Percentiles rank a stretch among this genome's conserved stretches.
Conservation (phyloP, 176 grass and related monocot genomes). For the Otatea glauca region DNA sequence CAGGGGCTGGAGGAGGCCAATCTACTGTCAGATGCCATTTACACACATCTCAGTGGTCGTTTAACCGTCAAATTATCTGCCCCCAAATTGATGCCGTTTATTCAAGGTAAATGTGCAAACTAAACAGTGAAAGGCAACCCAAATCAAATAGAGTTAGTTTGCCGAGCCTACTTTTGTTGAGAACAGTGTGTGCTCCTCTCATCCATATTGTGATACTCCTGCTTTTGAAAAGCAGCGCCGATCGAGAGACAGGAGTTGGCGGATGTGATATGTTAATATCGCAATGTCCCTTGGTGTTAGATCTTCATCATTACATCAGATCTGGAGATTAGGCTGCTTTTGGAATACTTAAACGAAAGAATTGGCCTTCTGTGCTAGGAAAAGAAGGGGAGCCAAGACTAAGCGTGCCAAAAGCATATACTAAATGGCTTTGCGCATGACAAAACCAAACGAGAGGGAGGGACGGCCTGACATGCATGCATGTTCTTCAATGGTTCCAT, state of each 20-base stretch:
- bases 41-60: not conserved
- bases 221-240: not conserved
- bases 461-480: not conserved
- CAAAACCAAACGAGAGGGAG: not conserved
- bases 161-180: not conserved
- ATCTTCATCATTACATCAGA: slow-evolving; percentile 41
- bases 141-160: too few species aligned
- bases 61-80: not conserved
- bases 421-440: not conserved
- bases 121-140: not conserved
- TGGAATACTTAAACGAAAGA: not conserved
- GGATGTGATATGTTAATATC: not conserved
- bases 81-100: not conserved
- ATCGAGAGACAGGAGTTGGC: slow-evolving; percentile 27
- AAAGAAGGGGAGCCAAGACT: slow-evolving; percentile 15
- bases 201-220: not conserved
- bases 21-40: not conserved
- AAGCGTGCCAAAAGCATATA: slow-evolving; percentile 19
- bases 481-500: not conserved
- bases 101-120: not conserved
- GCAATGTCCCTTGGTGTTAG: slow-evolving; percentile 1
- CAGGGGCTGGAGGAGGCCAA: not conserved
- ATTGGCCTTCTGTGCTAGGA: not conserved
- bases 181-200: not conserved
- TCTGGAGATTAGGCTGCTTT: slow-evolving; percentile 22